Conservation (phyloP, 1,139 yeast species). For the Magnusiomyces clavatus region DNA sequence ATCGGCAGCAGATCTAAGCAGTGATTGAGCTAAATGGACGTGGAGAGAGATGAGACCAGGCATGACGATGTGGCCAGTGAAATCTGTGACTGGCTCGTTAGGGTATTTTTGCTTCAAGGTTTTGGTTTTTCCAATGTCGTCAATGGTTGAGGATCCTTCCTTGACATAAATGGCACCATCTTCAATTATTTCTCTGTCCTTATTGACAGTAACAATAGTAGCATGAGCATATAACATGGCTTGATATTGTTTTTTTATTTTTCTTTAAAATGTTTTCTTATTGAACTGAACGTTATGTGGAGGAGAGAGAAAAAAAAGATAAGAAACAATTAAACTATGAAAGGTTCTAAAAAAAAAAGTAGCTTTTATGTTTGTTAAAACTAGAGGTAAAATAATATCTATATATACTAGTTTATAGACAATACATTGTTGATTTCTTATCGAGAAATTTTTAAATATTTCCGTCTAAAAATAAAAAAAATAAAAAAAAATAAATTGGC, state of each 20-base stretch:
- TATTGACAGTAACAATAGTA: slow-evolving; percentile 17
- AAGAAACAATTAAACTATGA: no score
- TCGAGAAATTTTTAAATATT: no score
- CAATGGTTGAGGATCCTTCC: slow-evolving; percentile 12
- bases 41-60: slow-evolving; percentile 21
- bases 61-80: slow-evolving; percentile 23
- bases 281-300: not conserved
- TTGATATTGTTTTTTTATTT: not conserved
- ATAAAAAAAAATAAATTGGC: no score
- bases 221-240: slow-evolving; percentile 29
- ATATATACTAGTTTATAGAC: no score
- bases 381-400: no score
- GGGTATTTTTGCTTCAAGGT: slow-evolving; percentile 14
- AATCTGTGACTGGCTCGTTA: slow-evolving; percentile 14
- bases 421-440: no score
- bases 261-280: not conserved
- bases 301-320: no score
- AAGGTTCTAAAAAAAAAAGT: not conserved
- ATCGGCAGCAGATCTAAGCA: slow-evolving; percentile 23
- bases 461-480: no score
- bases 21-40: slow-evolving; percentile 21
- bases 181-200: slow-evolving; percentile 13
- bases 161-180: slow-evolving; percentile 17
- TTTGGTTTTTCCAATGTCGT: slow-evolving; percentile 15
- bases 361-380: no score